Evolutionary conservation across 163 green algal species (phyloP).

Genomic region (Chloroidium sp.): DNA sequence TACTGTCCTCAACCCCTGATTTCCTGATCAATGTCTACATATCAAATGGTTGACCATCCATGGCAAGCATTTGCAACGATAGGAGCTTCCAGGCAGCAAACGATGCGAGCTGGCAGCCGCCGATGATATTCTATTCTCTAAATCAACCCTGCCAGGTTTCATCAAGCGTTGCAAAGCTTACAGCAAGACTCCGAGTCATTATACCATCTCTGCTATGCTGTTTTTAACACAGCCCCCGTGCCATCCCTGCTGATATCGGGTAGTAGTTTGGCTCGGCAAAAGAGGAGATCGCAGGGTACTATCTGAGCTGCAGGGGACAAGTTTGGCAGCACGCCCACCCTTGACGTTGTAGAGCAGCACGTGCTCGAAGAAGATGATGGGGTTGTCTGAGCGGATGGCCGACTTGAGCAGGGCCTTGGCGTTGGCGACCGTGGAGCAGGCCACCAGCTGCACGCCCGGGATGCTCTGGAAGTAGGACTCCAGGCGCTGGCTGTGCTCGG

Average conservation of each 20-base stretch:
- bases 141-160: no score
- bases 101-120: no score
- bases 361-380: constrained; percentile 96
- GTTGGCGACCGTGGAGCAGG: constrained; percentile 77
- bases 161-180: no score
- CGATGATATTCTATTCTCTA: no score
- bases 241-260: no score
- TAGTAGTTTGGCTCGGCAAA: no score
- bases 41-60: no score
- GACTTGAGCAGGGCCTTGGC: constrained; percentile 89
- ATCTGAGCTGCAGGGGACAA: no score
- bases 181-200: no score
- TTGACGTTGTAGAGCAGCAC: constrained; percentile 96
- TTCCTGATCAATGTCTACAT: background rate
- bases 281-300: no score
- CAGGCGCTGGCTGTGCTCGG: constrained; percentile 92
- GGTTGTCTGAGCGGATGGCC: constrained; percentile 64
- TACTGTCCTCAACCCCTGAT: background rate
- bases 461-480: constrained; percentile 97
- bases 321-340: constrained; percentile 27
- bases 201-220: no score
- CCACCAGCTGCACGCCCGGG: constrained; percentile 90
- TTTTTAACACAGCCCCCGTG: no score
- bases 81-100: background rate
- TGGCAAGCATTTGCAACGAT: background rate